Evolutionary conservation across 2,329 filamentous ascomycete genomes (phyloP), one percentile per base, ranked within the genome.

Genomic region (Neonectria hederae): DNA sequence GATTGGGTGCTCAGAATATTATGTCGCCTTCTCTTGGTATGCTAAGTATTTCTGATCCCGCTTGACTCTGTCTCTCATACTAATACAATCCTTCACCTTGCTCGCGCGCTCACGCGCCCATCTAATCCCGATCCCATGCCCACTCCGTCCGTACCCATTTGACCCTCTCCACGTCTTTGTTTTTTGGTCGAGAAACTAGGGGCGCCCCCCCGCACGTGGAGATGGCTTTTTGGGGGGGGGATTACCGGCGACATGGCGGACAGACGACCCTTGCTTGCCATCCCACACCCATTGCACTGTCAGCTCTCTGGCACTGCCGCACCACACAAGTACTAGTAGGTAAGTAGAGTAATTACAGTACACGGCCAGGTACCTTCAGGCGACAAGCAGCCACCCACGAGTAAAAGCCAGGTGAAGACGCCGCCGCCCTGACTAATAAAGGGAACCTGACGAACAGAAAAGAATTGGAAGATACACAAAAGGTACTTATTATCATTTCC

Each of bases 131-230:
- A 46, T 24, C 43, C 22, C 43, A 46, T 46, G 43, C 13, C 43
- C 22, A 46, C 43, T 24, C 35, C 32, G 32, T 24, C 35, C 32
- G 32, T 35, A 6, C 32, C 13, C 35, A 14, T 21, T 35, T 51
- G 28, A 4, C 26, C 48, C 28, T 51, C 28, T 14, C 14, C 22
- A 7, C 21, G 24, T 13, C 6, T n/a, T 9, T 30, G 0, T 19
- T 19, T 28, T 21, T 19, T 3, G 38, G 28, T 54, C 21, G 45
- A 28, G 45, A 11, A 48, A 17, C 51, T 68, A 57, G 46, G 63
- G 30, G 51, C 48, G 59, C 62, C 63, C 61, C 58, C 67, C 58
- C 32, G 62, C 57, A 66, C 68, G 66, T 67, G 63, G 66, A 66
- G 52, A 52, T 63, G 64, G 58, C 56, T 60, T 17, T 58, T 42